Base-by-base conservation (phyloP, 306 rosid species). In the Fagus sylvatica region DNA sequence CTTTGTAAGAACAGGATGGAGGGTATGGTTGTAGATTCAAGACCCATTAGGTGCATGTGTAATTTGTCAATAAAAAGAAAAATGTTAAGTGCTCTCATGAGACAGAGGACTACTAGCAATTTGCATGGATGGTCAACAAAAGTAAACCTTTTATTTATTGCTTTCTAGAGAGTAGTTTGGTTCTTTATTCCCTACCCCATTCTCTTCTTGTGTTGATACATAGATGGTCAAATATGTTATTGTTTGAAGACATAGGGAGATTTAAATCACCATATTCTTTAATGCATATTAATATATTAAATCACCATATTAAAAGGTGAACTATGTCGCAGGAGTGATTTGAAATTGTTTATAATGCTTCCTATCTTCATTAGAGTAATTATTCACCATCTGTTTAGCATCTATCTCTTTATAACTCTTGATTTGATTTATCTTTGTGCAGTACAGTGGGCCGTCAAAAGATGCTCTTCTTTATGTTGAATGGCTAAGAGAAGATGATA, bases 391-490 rank as follows among this genome's bases (percentile, higher is more conserved):
- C 2, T 11, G 5, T 59, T 34, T 30, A 2, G 39, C 76, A 33
- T 6, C 37, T 36, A 54, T 64, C 12, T 71, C 9, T 78, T 49
- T 32, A 73, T 67, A 34, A 73, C 46, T 71, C 59, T 5, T 71
- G 80, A 71, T 84, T 49, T 83, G 36, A 71, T 77, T 54, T 71
- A 72, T 82, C 79, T 79, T 78, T 77, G 70, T 76, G 79, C 98
- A 92, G 98, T 95, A 84, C 83, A 95, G 98, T 83, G 98, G 98
- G 55, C 98, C 96, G 11, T 88, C 87, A 30, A 89, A 88, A 88
- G 93, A 89, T 70, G 98, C 98, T 53, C 57, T 91, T 72, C 82
- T 83, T 0, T 95, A 95, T 85, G 92, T 91, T 74, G 80, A 86
- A 81, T 95, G 98, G 98, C 73, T 95, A 76, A 92, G 87, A 79